Evolutionary conservation across 139 green algal species (phyloP), one percentile per base, ranked within the genome.

Genomic region (Ulvella scutata): DNA sequence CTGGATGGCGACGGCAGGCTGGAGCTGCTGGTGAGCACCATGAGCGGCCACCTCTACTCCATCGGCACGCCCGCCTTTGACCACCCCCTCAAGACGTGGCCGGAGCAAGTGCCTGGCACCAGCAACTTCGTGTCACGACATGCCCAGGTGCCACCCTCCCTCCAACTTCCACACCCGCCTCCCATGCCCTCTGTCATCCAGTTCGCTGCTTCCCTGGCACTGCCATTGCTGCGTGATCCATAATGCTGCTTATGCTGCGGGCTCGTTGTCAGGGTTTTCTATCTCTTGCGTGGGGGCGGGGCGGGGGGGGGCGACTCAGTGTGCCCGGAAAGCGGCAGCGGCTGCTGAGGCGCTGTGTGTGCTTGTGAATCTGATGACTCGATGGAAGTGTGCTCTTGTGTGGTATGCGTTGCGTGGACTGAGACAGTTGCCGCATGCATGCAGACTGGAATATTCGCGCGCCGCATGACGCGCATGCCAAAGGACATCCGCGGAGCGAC

Each of bases 21-120:
- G 73, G 92, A 98, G 73, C 83, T 99, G 59, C 38, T 99, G 33
- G 85, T 95, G 43, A 78, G 91, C 35, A 97, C 94, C 62, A 96
- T 96, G 91, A 96, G 93, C 67, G 94, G 94, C 61, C 94, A 96
- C 75, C 82, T 98, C 6, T 97, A 97, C 77, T 75, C 76, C 38
- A 90, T 97, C 26, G 82, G 90, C 74, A 96, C 93, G 20, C 60
- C 73, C 2, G 83, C 83, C 21, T 31, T 75, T 21, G 91, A 92
- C 76, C 85, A 96, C 75, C 89, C 93, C 29, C 82, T 97, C 29
- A 92, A 89, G 77, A 78, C 83, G 0, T 92, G 88, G 87, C 74
- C 79, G 21, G 43, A 72, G 43, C 80, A 90, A 79, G 82, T 85
- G 75, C 44, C 44, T 13, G 44, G 44, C 44, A 60, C 72, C 34